Evolutionary conservation across 805 yeast genomes (phyloP).

Genomic region (Nakazawaea wickerhamii): DNA sequence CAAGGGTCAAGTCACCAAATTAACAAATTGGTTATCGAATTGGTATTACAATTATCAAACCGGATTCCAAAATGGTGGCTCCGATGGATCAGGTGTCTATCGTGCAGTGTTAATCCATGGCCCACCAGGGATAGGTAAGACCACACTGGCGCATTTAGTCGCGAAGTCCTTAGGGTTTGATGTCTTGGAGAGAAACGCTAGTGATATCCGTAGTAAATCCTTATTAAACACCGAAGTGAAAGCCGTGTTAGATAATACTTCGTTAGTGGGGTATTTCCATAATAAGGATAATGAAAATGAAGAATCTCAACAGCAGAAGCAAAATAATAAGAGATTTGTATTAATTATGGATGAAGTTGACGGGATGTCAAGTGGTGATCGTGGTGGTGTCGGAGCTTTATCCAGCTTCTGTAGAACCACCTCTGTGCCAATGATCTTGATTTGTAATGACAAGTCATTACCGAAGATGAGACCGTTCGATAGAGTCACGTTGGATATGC

Average conservation of each 20-base stretch:
- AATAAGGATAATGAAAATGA: constrained; percentile 24
- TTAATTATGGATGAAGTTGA: constrained; percentile 98
- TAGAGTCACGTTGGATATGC: constrained; percentile 68
- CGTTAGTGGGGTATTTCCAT: constrained; percentile 73
- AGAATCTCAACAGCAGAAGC: constrained; percentile 18
- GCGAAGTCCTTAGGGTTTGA: constrained; percentile 69
- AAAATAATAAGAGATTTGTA: constrained; percentile 57
- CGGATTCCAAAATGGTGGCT: constrained; percentile 52
- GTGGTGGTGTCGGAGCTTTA: constrained; percentile 96
- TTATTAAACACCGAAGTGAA: constrained; percentile 64
- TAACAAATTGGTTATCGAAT: constrained; percentile 66
- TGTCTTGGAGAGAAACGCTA: constrained; percentile 72
- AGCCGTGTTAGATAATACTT: constrained; percentile 71
- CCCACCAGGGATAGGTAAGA: constrained; percentile 84
- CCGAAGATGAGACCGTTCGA: constrained; percentile 98
- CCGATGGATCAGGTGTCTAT: constrained; percentile 61
- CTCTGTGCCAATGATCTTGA: constrained; percentile 82
- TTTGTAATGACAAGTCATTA: constrained; percentile 86
- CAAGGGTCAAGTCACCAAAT: constrained; percentile 62
- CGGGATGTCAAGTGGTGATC: constrained; percentile 98
- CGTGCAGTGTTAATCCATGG: constrained; percentile 86
- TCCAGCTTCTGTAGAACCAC: constrained; percentile 84
- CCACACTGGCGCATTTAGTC: constrained; percentile 74
- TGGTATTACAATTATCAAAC: constrained; percentile 62
- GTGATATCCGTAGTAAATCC: constrained; percentile 85